Base-by-base conservation (phyloP, 2,329 filamentous ascomycete genomes). In the Penicillium rolfsii region DNA sequence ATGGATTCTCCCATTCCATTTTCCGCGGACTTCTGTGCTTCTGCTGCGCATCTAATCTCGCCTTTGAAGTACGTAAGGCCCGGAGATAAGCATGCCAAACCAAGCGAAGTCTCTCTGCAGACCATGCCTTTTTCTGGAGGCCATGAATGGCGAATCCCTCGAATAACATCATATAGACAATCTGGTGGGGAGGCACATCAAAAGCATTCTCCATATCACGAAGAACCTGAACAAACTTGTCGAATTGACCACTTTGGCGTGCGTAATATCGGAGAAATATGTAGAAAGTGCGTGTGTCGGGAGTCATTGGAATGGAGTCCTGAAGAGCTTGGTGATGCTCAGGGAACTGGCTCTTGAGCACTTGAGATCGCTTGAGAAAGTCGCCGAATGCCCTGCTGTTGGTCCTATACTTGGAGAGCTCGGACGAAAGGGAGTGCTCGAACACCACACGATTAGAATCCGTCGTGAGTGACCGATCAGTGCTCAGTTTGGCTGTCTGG, bases 141-240 rank as follows among this genome's bases (percentile, higher is more conserved):
- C 93, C 94, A 71, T 97, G 89, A 2, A 80, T 75, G 35, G 84
- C 82, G 72, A 98, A 99, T 0, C 91, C 93, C 69, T 91, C 89
- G 77, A 98, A 91, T 3, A 98, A 81, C 7, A 89, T 84, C 40
- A 95, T 81, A 70, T 94, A 97, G 26, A 96, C 85, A 59, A 89
- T 85, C 5, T 89, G 90, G 62, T 94, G 87, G 16, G 94, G 79
- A 0, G 87, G 85, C 3, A 96, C 81, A 3, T 83, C 79, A 66
- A 88, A 87, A 40, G 80, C 78, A 58, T 85, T 86, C 57, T 80
- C 76, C 92, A 97, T 97, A 73, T 98, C 94, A 50, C 87, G 84
- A 24, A 99, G 79, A 48, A 92, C 85, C 52, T 86, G 84, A 11
- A 86, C 85, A 12, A 96, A 87, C 64, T 87, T 87, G 43, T 86